Evolutionary conservation across 495 filamentous ascomycete species (phyloP), one percentile per base, ranked within the genome.

Genomic region (Achaetomiella virescens): DNA sequence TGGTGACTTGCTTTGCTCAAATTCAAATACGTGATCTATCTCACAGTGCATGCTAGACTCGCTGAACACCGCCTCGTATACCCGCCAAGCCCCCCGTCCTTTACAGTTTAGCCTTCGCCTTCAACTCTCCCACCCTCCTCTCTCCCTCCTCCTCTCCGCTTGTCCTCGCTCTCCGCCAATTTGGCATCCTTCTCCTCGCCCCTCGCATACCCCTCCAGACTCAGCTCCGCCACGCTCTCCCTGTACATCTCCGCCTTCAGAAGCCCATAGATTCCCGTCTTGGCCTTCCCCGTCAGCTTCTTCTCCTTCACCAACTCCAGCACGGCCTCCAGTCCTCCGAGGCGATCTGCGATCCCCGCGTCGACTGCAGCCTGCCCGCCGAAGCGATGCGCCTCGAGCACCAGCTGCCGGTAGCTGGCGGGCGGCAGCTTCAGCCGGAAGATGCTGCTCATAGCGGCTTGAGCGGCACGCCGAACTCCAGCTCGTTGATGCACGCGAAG

Each of bases 231-330:
- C 35, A 89, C 61, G 1, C 75, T 77, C 66, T 85, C 81, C 8
- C 81, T 66, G 63, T 84, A 90, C 84, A 90, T 88, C 67, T 89
- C 86, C 54, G 71, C 66, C 72, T 89, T 91, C 68, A 91, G 67
- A 25, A 71, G 49, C 6, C 86, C 83, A 68, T 87, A 91, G 27
- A 84, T 80, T 14, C 81, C 81, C 18, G 74, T 84, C 47, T 73
- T 66, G 0, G 72, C 80, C 72, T 88, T 88, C 9, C 70, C 74
- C 36, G 74, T 69, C 61, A 91, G 58, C 25, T 75, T 75, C 52
- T 78, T 71, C 44, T 84, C 76, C 15, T 64, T 59, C 8, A 90
- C 70, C 40, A 91, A 72, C 10, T 48, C 61, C 29, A 88, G 33
- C 25, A 71, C 75, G 43, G 84, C 84, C 18, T 84, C 77, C 36